Percentiles rank a stretch among this genome's conserved stretches.
phyloP scores from a whole-genome alignment of 768 basidiomycete species.

The Fistulinella prunicolor region DNA sequence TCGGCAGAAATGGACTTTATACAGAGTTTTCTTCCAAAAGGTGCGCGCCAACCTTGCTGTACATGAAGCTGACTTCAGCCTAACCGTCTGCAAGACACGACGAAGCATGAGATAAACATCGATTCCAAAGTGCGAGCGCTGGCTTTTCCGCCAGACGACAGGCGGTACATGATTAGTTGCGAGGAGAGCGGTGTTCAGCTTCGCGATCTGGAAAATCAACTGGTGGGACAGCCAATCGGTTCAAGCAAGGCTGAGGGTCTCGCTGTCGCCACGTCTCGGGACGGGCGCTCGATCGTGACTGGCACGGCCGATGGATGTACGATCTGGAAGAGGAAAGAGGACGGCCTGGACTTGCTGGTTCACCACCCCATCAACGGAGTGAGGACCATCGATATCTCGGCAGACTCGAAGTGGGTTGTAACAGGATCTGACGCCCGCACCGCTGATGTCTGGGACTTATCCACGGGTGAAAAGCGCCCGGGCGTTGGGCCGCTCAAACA shows the following conservation, averaged over 20 bases:
- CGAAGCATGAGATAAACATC: slow-evolving; percentile 1
- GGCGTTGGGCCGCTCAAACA: slow-evolving; percentile 6
- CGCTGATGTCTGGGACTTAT: slow-evolving; percentile 14
- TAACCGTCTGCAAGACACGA: neutral
- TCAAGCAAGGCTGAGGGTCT: slow-evolving; percentile 1
- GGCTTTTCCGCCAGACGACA: slow-evolving; percentile 6
- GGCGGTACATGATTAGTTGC: slow-evolving; percentile 5
- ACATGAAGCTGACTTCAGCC: neutral
- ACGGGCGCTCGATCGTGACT: slow-evolving; percentile 8
- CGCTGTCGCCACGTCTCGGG: slow-evolving; percentile 9
- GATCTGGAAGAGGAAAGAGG: slow-evolving; percentile 7
- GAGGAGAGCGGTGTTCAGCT: slow-evolving; percentile 11
- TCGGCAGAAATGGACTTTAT: too few species aligned
- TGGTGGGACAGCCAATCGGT: slow-evolving; percentile 13
- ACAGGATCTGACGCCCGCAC: slow-evolving; percentile 15
- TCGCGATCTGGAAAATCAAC: neutral
- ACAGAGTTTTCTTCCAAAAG: too few species aligned
- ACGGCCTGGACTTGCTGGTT: neutral
- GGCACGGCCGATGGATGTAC: slow-evolving; percentile 8
- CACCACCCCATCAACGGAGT: slow-evolving; percentile 6
- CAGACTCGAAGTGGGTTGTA: slow-evolving; percentile 17
- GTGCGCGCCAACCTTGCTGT: too few species aligned
- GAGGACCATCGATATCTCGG: slow-evolving; percentile 16
- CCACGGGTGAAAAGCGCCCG: slow-evolving; percentile 7
- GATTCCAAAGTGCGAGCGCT: slow-evolving; percentile 11